Percentiles rank a stretch among this genome's conserved stretches.
phyloP scores from a whole-genome alignment of 2,329 filamentous ascomycete genomes.

The Penicillium sp. region DNA sequence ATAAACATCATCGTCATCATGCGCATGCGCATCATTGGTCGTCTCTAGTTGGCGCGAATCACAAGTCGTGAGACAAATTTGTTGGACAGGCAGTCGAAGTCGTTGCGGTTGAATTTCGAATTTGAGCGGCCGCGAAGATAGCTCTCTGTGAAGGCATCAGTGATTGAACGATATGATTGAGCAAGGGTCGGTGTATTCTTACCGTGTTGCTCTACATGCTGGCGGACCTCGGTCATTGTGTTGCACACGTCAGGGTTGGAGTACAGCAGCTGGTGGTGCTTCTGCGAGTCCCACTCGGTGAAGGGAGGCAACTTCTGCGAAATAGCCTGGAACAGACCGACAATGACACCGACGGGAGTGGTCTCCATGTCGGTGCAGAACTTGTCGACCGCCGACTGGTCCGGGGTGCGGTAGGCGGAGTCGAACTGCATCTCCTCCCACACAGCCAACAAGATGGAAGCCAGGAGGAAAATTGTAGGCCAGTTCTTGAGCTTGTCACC shows the following conservation, averaged over 20 bases:
- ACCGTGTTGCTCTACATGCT: constrained; percentile 93
- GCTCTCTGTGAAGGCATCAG: constrained; percentile 58
- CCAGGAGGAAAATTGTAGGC: constrained; percentile 98
- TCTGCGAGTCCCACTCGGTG: constrained; percentile 87
- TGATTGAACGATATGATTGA: neutral
- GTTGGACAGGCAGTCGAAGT: constrained; percentile 94
- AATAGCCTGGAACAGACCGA: constrained; percentile 95
- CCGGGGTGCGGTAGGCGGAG: constrained; percentile 90
- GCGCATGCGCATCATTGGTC: constrained; percentile 24
- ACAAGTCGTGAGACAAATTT: constrained; percentile 97
- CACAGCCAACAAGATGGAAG: constrained; percentile 85
- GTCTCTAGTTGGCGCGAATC: constrained; percentile 78
- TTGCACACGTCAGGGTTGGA: constrained; percentile 91
- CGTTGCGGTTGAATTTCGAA: constrained; percentile 80
- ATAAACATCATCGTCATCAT: constrained; percentile 24
- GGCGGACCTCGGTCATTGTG: constrained; percentile 91
- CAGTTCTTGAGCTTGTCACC: constrained; percentile 98
- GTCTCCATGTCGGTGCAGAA: constrained; percentile 98
- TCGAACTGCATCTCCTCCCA: constrained; percentile 99
- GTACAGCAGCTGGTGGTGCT: constrained; percentile 86
- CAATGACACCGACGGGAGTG: constrained; percentile 91
- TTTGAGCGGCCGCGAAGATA: constrained; percentile 79
- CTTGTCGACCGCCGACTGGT: constrained; percentile 79
- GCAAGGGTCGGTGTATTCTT: constrained; percentile 42
- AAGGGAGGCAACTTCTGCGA: constrained; percentile 93